A percentile compares a stretch with the other conserved stretches of the same genome.
Evolutionary conservation across 2,329 filamentous ascomycete species (phyloP).

Genomic region (Cercospora berteroae): DNA sequence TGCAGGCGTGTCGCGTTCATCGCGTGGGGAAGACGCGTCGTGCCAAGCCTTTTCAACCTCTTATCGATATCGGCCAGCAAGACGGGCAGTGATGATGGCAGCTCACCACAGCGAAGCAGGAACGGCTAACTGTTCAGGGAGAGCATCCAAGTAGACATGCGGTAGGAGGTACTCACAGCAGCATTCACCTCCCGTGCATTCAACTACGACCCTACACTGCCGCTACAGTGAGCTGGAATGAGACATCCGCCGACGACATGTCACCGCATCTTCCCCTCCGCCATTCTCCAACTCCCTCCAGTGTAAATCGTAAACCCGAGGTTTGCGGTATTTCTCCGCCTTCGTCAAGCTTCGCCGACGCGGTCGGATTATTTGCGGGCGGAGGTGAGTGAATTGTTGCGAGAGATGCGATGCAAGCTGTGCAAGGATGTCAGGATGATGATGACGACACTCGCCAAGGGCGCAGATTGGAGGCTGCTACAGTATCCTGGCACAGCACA

Average conservation of each 20-base stretch:
- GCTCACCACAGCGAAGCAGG: background rate
- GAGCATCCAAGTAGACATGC: background rate
- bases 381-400: background rate
- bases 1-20: background rate
- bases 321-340: background rate
- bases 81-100: background rate
- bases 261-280: background rate
- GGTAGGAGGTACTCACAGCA: background rate
- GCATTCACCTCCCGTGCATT: background rate
- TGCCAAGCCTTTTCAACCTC: background rate
- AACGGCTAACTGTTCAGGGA: background rate
- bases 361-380: background rate
- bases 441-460: background rate
- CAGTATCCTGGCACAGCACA: background rate
- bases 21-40: background rate
- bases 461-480: background rate
- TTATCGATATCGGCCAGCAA: background rate
- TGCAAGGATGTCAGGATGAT: background rate
- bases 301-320: background rate
- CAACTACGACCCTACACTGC: background rate
- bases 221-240: background rate
- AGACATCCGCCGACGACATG: too few relatives aligned
- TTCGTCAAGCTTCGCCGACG: background rate
- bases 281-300: background rate
- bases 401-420: background rate